Base-by-base conservation (phyloP, 2,329 filamentous ascomycete genomes). In the Calonectria montana region DNA sequence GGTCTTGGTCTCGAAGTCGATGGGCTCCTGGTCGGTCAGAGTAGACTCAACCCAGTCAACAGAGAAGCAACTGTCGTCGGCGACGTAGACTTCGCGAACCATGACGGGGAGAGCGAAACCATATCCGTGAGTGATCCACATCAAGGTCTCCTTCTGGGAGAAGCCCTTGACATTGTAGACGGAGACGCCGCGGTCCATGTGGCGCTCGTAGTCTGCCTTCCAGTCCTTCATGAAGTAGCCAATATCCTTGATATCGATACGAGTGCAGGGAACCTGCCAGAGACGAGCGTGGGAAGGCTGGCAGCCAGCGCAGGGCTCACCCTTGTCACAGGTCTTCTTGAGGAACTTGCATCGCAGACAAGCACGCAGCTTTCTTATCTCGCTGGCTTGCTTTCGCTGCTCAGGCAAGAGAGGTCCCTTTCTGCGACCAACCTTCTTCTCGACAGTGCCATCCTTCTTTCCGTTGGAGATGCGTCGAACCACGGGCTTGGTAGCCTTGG, bases 191-290 rank as follows among this genome's bases (percentile, higher is more conserved):
- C 94, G 91, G 74, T 91, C 94, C 77, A 97, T 91, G 82, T 98
- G 96, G 78, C 95, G 93, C 86, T 98, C 95, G 80, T 97, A 98
- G 83, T 98, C 96, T 53, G 95, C 96, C 86, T 96, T 97, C 96
- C 96, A 98, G 84, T 98, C 96, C 88, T 98, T 98, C 94, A 98
- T 97, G 88, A 98, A 98, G 85, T 97, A 98, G 50, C 92, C 94
- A 80, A 98, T 97, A 80, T 98, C 96, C 89, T 98, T 98, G 88
- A 98, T 98, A 84, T 98, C 96, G 81, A 98, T 98, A 73, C 96
- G 94, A 47, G 96, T 98, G 88, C 96, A 98, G 73, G 96, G 96
- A 53, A 98, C 96, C 86, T 98, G 96, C 96, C 96, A 98, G 65
- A 98, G 89, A 75, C 96, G 93, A 74, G 96, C 96, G 83, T 98